phyloP scores from a whole-genome alignment of 805 yeast genomes.

The Cyberlindnera xylosilytica region DNA sequence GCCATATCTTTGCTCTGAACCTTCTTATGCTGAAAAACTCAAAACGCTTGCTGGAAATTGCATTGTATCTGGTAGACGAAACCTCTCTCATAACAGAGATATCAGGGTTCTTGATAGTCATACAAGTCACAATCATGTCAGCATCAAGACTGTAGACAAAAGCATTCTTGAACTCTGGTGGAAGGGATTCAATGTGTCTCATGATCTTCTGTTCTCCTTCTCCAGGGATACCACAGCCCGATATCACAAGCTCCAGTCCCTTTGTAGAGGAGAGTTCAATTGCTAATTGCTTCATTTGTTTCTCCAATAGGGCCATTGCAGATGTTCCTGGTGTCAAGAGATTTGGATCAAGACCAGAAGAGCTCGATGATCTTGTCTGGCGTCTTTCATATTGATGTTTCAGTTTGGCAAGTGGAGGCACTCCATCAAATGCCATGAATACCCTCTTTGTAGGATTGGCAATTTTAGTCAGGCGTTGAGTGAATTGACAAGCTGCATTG shows the following conservation, averaged over 20 bases:
- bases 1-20: slow-evolving; percentile 1
- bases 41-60: slow-evolving; percentile 61
- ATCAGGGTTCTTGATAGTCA: slow-evolving; percentile 82
- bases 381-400: slow-evolving; percentile 92
- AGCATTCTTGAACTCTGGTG: slow-evolving; percentile 70
- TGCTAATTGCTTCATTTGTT: slow-evolving; percentile 72
- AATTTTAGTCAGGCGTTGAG: slow-evolving; percentile 76
- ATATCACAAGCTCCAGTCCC: slow-evolving; percentile 46
- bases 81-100: slow-evolving; percentile 78
- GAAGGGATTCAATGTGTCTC: slow-evolving; percentile 73
- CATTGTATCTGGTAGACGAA: slow-evolving; percentile 43
- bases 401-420: slow-evolving; percentile 95
- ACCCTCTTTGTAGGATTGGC: slow-evolving; percentile 73
- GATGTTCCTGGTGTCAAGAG: slow-evolving; percentile 94
- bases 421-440: slow-evolving; percentile 96
- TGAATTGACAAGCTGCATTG: slow-evolving; percentile 75
- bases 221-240: slow-evolving; percentile 92
- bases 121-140: slow-evolving; percentile 85
- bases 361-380: slow-evolving; percentile 66
- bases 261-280: slow-evolving; percentile 34
- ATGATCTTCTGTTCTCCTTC: slow-evolving; percentile 97
- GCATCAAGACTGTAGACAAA: slow-evolving; percentile 86
- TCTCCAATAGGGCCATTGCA: slow-evolving; percentile 81
- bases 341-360: slow-evolving; percentile 70
- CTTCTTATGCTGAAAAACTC: slow-evolving; percentile 54